Evolutionary conservation across 306 rosid genomes (phyloP).

Genomic region (Malus orientalis): DNA sequence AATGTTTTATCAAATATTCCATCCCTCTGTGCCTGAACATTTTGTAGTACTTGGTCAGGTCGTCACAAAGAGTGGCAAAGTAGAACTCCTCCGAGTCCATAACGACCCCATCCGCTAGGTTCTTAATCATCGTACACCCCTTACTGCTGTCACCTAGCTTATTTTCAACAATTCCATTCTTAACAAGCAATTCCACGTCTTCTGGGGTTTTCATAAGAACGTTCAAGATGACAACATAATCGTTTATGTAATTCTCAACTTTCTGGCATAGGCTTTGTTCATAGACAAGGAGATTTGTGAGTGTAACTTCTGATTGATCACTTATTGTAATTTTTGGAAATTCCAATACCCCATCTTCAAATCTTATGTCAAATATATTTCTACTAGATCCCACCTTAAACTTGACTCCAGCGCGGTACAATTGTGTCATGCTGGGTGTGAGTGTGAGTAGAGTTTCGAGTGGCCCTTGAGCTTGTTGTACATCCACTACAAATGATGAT

Average conservation of each 20-base stretch:
- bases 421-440: conserved; percentile 13
- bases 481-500: no score
- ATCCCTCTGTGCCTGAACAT: conserved; percentile 6
- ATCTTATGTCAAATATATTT: conserved; percentile 20
- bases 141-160: not conserved
- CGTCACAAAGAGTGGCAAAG: not conserved
- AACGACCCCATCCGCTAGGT: not conserved
- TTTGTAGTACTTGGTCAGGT: not conserved
- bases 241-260: not conserved
- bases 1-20: conserved; percentile 11
- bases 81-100: conserved; percentile 7
- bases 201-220: conserved; percentile 7
- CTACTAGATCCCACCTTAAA: not conserved
- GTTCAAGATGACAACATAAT: conserved; percentile 16
- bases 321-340: conserved; percentile 20
- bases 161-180: not conserved
- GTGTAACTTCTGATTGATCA: not conserved
- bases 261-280: conserved; percentile 19
- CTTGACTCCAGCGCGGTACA: conserved; percentile 22
- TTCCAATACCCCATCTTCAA: conserved; percentile 2
- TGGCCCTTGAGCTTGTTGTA: not conserved
- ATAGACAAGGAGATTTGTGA: conserved; percentile 23
- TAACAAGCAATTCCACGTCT: conserved; percentile 9
- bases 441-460: not conserved
- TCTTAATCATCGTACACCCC: not conserved